These are phyloP conservation scores for Protomyces arabidopsidicola DNA, from an alignment of 1,139 yeast genomes.

Conservation along the genomic window DNA sequence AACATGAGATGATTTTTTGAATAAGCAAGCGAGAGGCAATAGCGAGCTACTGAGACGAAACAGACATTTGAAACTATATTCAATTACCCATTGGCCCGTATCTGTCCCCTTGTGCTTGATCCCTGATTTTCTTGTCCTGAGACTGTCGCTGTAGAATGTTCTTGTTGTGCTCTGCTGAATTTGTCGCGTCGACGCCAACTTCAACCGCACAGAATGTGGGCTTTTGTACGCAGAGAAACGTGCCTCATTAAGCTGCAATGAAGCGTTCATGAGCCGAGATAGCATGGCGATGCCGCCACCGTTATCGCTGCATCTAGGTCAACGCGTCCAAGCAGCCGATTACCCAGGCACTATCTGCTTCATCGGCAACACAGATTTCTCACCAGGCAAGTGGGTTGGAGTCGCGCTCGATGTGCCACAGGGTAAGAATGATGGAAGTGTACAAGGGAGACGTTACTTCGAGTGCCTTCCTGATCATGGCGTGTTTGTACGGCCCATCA, in stretches of 20 bases:
- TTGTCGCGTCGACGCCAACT: background rate
- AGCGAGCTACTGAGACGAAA: background rate
- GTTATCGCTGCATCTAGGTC: background rate
- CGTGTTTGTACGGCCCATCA: slow-evolving; percentile 37
- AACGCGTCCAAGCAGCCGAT: slow-evolving; percentile 17
- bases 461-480: slow-evolving; percentile 53
- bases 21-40: background rate
- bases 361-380: slow-evolving; percentile 32
- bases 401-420: slow-evolving; percentile 55
- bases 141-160: background rate
- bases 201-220: background rate
- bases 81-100: background rate
- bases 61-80: background rate
- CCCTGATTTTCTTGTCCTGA: background rate
- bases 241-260: background rate
- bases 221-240: background rate
- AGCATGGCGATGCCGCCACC: background rate
- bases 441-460: slow-evolving; percentile 62
- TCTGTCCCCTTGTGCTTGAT: background rate
- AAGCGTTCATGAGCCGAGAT: background rate
- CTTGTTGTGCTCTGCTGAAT: no score
- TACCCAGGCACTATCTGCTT: slow-evolving; percentile 31
- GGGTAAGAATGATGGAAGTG: slow-evolving; percentile 78
- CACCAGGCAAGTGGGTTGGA: slow-evolving; percentile 59
- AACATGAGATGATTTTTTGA: background rate